phyloP scores from a whole-genome alignment of 352 stramenopile genomes.

The Globisporangium paroecandrum region DNA sequence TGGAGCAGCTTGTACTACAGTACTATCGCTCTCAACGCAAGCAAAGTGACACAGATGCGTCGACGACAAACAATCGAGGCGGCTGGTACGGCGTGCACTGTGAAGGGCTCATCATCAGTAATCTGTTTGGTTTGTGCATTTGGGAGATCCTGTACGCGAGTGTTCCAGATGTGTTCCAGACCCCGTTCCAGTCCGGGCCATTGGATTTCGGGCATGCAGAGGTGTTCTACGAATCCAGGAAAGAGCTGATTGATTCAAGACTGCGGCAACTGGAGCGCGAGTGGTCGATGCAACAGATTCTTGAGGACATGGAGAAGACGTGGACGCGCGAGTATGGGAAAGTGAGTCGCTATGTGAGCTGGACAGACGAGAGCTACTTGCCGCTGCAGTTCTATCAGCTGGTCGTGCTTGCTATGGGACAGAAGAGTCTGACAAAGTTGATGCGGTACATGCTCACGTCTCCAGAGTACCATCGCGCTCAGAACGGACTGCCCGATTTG shows the following conservation, averaged over 20 bases:
- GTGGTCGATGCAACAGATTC: constrained; percentile 44
- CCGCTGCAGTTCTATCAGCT: constrained; percentile 54
- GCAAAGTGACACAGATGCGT: constrained; percentile 7
- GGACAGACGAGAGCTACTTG: constrained; percentile 28
- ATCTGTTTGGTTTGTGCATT: constrained; percentile 85
- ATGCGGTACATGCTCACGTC: constrained; percentile 69
- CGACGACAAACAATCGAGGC: constrained; percentile 14
- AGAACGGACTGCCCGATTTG: constrained; percentile 73
- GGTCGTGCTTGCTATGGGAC: constrained; percentile 41
- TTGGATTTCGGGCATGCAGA: constrained; percentile 70
- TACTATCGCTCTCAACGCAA: constrained; percentile 46
- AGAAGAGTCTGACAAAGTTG: constrained; percentile 34
- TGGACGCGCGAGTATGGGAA: constrained; percentile 51
- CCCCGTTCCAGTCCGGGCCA: constrained; percentile 66
- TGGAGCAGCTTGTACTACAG: constrained; percentile 84
- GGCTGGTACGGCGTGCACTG: constrained; percentile 88
- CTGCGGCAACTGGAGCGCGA: constrained; percentile 36
- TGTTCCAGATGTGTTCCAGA: constrained; percentile 86
- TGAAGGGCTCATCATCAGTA: constrained; percentile 65
- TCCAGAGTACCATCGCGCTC: constrained; percentile 59
- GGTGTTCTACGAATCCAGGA: constrained; percentile 43
- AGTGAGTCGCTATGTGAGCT: constrained; percentile 61
- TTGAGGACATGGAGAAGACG: constrained; percentile 29
- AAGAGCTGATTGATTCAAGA: constrained; percentile 40
- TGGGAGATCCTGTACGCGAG: constrained; percentile 83